phyloP scores from a whole-genome alignment of 345 rosid species.

The Eucalyptus cloeziana region DNA sequence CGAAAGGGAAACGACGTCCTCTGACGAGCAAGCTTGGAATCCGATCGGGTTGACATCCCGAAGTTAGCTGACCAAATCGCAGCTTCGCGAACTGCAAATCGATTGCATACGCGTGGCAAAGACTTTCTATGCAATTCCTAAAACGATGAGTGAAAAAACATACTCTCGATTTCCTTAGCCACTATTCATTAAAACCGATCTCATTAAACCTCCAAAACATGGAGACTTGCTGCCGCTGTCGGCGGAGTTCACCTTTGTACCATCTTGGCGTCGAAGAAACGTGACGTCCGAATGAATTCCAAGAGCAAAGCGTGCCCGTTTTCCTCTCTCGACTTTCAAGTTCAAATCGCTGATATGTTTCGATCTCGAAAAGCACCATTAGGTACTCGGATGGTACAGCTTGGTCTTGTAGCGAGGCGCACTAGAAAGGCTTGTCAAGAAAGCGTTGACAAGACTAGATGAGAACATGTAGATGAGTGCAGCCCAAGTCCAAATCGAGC shows the following conservation, averaged over 20 bases:
- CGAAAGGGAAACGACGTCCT: neutral
- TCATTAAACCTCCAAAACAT: neutral
- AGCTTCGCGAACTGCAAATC: neutral
- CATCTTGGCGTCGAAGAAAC: neutral
- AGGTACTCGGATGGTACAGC: neutral
- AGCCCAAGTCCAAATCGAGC: no score
- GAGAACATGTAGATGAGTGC: no score
- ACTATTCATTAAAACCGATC: neutral
- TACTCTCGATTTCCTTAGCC: neutral
- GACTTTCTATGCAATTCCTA: neutral
- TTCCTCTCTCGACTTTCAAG: neutral
- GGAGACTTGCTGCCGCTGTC: neutral
- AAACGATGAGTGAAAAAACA: neutral
- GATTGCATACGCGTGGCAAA: neutral
- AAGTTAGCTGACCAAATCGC: neutral
- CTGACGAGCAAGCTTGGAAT: neutral
- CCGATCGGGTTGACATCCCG: neutral
- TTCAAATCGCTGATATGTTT: neutral
- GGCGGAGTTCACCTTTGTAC: neutral
- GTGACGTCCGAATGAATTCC: neutral
- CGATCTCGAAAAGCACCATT: neutral
- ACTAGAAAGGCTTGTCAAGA: neutral
- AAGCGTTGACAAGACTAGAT: neutral
- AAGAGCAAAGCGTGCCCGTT: neutral
- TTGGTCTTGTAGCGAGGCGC: neutral